These are phyloP conservation scores for Brassica hybrid DNA, from an alignment of 441 rosid genomes.

Conservation along the genomic window DNA sequence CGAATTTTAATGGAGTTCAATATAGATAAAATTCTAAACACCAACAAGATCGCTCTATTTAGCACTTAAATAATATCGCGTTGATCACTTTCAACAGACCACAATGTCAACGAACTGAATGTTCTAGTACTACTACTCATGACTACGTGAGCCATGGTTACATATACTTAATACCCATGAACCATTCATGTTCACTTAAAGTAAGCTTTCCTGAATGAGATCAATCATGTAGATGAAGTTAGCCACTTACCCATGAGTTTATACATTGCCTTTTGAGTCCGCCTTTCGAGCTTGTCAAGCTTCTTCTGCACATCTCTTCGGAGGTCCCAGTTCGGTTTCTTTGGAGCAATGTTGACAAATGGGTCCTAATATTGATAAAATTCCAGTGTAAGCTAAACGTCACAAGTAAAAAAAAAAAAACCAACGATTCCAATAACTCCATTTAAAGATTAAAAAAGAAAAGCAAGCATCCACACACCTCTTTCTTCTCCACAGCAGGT, in stretches of 20 bases:
- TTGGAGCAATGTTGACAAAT: slow-evolving; percentile 93
- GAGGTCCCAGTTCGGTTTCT: slow-evolving; percentile 98
- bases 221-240: background rate
- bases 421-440: background rate
- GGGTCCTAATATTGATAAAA: slow-evolving; percentile 65
- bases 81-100: background rate
- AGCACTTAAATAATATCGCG: slow-evolving; percentile 5
- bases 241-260: slow-evolving; percentile 81
- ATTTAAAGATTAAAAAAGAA: slow-evolving; percentile 10
- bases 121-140: background rate
- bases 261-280: slow-evolving; percentile 80
- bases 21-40: background rate
- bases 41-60: background rate
- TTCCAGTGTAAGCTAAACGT: slow-evolving; percentile 11
- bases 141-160: background rate
- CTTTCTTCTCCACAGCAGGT: slow-evolving; percentile 67
- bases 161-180: background rate
- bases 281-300: slow-evolving; percentile 92
- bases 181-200: background rate
- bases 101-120: background rate
- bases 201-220: slow-evolving; percentile 4
- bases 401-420: background rate
- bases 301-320: slow-evolving; percentile 97
- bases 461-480: slow-evolving; percentile 48
- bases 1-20: background rate